Conservation (phyloP, 148 eudicot species). For the Spergularia bocconei region DNA sequence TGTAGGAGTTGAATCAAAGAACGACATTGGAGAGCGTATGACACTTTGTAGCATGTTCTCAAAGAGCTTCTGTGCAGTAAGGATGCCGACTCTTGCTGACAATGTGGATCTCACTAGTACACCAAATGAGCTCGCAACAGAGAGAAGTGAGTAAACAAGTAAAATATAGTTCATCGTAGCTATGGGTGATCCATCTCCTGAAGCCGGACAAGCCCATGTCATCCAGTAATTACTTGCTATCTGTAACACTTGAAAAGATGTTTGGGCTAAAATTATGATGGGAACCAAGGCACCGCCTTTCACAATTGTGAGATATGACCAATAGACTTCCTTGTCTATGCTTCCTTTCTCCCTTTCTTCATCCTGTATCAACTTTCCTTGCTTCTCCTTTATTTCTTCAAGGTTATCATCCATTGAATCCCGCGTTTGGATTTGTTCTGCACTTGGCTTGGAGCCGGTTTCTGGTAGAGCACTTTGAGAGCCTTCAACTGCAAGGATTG, state of each 20-base stretch:
- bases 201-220: conserved; percentile 92
- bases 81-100: conserved; percentile 61
- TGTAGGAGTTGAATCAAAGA: conserved; percentile 92
- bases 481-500: conserved; percentile 60
- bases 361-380: conserved; percentile 74
- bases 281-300: conserved; percentile 79
- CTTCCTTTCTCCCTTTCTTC: conserved; percentile 97
- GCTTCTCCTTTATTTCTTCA: conserved; percentile 56
- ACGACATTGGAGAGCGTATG: conserved; percentile 86
- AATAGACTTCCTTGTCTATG: conserved; percentile 87
- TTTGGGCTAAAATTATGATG: conserved; percentile 67
- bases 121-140: conserved; percentile 68
- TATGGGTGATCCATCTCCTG: conserved; percentile 40
- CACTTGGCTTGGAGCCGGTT: conserved; percentile 30
- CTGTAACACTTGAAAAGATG: conserved; percentile 77
- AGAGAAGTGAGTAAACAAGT: conserved; percentile 64
- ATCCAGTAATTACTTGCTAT: conserved; percentile 96
- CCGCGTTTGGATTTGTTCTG: conserved; percentile 45
- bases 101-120: conserved; percentile 63
- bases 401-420: conserved; percentile 61
- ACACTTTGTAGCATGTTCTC: conserved; percentile 63
- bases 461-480: conserved; percentile 35
- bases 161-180: conserved; percentile 57
- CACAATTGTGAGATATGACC: conserved; percentile 71
- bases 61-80: conserved; percentile 78